A percentile compares a stretch with the other conserved stretches of the same genome.
Conservation (phyloP, 495 filamentous ascomycete species). For the Daldinia caldariorum region DNA sequence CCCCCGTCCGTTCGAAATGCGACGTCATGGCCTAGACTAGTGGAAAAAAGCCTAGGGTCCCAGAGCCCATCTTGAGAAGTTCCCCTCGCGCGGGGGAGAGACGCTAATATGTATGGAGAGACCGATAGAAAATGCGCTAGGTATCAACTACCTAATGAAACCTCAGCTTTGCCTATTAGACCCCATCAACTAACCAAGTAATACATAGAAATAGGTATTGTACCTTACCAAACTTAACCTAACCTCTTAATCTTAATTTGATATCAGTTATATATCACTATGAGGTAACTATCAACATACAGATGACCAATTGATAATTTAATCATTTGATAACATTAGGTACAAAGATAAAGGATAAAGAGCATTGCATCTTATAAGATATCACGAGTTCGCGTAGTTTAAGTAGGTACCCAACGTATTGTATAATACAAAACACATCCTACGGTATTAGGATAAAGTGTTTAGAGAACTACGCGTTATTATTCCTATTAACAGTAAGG, state of each 20-base stretch:
- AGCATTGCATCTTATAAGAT: too few species aligned
- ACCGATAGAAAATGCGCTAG: conserved; percentile 5
- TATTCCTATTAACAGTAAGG: too few species aligned
- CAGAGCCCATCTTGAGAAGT: not conserved
- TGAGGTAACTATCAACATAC: not conserved
- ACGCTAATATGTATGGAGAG: conserved; percentile 1
- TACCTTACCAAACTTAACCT: too few species aligned
- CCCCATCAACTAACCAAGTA: too few species aligned
- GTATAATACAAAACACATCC: too few species aligned
- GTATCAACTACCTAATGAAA: conserved; percentile 10
- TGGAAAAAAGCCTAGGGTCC: not conserved
- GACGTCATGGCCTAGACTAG: conserved; percentile 27
- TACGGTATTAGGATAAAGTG: too few species aligned
- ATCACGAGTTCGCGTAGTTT: too few species aligned
- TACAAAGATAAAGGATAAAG: too few species aligned
- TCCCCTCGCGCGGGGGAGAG: conserved; percentile 8
- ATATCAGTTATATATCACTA: not conserved
- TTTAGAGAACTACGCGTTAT: too few species aligned
- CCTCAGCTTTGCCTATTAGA: not conserved
- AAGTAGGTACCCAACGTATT: too few species aligned
- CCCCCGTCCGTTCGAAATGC: not conserved
- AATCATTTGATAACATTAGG: not conserved
- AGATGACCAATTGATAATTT: not conserved
- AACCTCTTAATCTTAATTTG: too few species aligned
- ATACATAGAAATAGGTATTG: too few species aligned